Base-by-base conservation (phyloP, 2,329 filamentous ascomycete genomes). In the Pseudogymnoascus sp. region DNA sequence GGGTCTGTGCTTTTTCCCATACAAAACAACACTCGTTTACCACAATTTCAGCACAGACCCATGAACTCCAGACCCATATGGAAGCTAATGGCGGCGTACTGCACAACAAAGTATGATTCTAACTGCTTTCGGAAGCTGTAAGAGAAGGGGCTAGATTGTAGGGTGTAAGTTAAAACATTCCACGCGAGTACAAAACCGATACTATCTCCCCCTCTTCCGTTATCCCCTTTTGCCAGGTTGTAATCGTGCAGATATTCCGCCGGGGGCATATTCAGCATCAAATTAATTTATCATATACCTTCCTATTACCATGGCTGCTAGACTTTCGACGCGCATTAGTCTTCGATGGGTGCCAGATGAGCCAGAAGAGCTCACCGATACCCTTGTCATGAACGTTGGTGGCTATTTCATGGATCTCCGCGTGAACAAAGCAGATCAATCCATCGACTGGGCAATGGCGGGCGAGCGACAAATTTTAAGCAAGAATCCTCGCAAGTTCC, bases 371-470 rank as follows among this genome's bases (percentile, higher is more conserved):
- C 76, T 73, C 37, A 78, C 77, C 11, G 75, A 79, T 61, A 79
- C 77, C 6, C 69, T 77, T 5, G 75, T 78, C 60, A 72, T 78
- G 65, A 76, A 75, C 9, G 74, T 79, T 0, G 73, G 73, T 9
- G 73, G 72, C 56, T 79, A 76, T 72, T 79, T 77, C 62, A 72
- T 78, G 4, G 77, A 79, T 67, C 68, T 79, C 1, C 75, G 77
- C 11, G 72, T 79, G 15, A 71, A 75, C 44, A 75, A 74, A 63
- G 23, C 64, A 4, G 70, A 76, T 0, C 66, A 68, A 1, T 67
- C 65, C 2, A 74, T 78, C 35, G 77, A 78, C 66, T 79, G 77
- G 77, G 77, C 74, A 0, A 75, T 78, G 63, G 77, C 77, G 1
- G 77, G 77, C 7, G 72, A 77, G 64, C 69, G 75, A 46, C 64